Percentiles rank a stretch among this genome's conserved stretches.
phyloP scores from a whole-genome alignment of 805 yeast genomes.

The Torulaspora maleeae region DNA sequence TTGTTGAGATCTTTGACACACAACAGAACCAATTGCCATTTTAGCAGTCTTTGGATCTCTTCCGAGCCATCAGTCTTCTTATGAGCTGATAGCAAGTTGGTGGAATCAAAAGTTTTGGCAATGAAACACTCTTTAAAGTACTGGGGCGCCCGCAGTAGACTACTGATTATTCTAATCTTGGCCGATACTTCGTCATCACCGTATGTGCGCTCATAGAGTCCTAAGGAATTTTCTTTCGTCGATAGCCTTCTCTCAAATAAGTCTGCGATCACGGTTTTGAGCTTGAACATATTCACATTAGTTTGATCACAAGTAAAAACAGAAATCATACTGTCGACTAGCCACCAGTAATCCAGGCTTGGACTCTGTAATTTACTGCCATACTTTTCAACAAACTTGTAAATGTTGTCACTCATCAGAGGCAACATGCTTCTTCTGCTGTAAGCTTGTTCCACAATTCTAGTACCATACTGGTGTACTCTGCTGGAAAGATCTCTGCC shows the following conservation, averaged over 20 bases:
- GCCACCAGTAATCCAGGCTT: conserved; percentile 38
- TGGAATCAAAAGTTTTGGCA: conserved; percentile 29
- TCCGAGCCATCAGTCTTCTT: conserved; percentile 65
- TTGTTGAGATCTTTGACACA: conserved; percentile 38
- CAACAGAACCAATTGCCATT: conserved; percentile 50
- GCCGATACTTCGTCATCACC: conserved; percentile 56
- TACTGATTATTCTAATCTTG: conserved; percentile 47
- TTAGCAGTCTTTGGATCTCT: conserved; percentile 57
- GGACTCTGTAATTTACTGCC: conserved; percentile 38
- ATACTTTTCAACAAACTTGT: conserved; percentile 40
- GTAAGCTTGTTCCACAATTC: conserved; percentile 45
- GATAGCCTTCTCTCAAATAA: conserved; percentile 46
- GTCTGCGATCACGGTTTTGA: conserved; percentile 54
- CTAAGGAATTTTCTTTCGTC: conserved; percentile 20
- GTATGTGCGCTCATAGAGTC: conserved; percentile 46
- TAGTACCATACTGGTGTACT: conserved; percentile 31
- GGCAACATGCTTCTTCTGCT: conserved; percentile 72
- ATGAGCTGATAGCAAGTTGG: conserved; percentile 45
- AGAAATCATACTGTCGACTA: conserved; percentile 45
- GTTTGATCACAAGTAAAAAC: conserved; percentile 50
- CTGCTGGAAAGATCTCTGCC: conserved; percentile 2
- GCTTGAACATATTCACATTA: conserved; percentile 49
- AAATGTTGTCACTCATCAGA: conserved; percentile 44
- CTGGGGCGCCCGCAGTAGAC: conserved; percentile 37
- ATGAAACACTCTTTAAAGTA: conserved; percentile 26